Conservation (phyloP, 73 alveolate genomes). For the Stentor coeruleus region DNA sequence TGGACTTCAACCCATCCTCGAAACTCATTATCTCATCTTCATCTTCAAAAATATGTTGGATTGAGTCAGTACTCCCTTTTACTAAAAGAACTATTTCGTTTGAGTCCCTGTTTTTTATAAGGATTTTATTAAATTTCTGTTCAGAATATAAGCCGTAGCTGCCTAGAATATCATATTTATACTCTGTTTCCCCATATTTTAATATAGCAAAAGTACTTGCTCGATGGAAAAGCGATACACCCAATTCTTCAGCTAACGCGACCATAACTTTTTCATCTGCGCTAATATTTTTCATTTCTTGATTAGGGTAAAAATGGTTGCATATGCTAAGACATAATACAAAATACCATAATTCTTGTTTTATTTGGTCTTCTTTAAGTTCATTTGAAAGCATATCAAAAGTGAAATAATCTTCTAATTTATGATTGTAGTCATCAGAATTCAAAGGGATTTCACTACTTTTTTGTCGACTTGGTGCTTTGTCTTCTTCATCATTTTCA, state of each 20-base stretch:
- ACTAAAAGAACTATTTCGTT: constrained; percentile 1
- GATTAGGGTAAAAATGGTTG: neutral
- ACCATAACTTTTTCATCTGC: neutral
- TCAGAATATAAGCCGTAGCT: neutral
- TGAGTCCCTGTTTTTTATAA: neutral
- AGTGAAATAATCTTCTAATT: no score
- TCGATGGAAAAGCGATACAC: neutral
- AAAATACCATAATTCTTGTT: neutral
- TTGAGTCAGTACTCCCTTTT: neutral
- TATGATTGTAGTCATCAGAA: neutral
- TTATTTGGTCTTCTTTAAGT: neutral
- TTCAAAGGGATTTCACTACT: no score
- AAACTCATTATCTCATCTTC: neutral
- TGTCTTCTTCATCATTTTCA: neutral
- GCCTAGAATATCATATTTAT: neutral
- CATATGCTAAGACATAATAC: neutral
- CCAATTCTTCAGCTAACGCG: neutral
- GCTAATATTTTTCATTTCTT: neutral
- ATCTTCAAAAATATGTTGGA: neutral
- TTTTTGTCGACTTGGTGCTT: neutral
- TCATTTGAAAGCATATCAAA: no score
- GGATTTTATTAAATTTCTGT: neutral
- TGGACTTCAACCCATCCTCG: neutral
- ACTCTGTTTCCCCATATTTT: neutral
- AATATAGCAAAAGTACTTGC: neutral